Conservation (phyloP, 116 monocot genomes). For the Posidonia oceanica region DNA sequence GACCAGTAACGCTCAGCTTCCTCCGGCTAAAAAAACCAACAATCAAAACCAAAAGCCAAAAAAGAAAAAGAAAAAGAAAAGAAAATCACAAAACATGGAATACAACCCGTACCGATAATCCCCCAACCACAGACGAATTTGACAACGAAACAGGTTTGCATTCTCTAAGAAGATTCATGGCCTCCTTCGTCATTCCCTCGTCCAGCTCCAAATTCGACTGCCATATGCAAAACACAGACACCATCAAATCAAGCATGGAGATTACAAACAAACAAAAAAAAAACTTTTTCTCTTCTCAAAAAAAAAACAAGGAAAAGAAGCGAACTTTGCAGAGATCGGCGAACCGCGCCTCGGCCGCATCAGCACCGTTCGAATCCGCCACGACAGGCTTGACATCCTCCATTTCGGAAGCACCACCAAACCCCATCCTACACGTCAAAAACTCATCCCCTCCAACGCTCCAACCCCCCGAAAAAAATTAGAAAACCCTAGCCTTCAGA, state of each 20-base stretch:
- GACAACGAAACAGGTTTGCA: conserved; percentile 27
- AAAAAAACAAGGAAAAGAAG: not conserved
- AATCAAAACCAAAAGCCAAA: not conserved
- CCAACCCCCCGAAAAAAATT: no score
- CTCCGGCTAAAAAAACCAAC: conserved; percentile 27
- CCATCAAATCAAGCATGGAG: not conserved
- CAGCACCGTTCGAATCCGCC: not conserved
- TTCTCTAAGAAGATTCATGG: conserved; percentile 32
- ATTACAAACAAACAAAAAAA: not conserved
- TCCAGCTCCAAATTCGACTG: conserved; percentile 34
- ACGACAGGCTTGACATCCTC: not conserved
- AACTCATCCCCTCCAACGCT: not conserved
- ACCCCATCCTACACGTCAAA: not conserved
- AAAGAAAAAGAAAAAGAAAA: not conserved
- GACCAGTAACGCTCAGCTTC: conserved; percentile 55
- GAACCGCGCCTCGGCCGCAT: conserved; percentile 33
- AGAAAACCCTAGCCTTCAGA: not conserved
- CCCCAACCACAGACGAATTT: conserved; percentile 38
- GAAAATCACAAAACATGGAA: not conserved
- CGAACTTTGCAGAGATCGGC: conserved; percentile 51
- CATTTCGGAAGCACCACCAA: not conserved
- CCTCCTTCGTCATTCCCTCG: conserved; percentile 28
- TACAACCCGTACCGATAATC: conserved; percentile 30
- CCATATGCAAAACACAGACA: not conserved
- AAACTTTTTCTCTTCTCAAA: no score